These are phyloP conservation scores for Taphrina confusa DNA, from an alignment of 1,139 yeast genomes.

Conservation along the genomic window DNA sequence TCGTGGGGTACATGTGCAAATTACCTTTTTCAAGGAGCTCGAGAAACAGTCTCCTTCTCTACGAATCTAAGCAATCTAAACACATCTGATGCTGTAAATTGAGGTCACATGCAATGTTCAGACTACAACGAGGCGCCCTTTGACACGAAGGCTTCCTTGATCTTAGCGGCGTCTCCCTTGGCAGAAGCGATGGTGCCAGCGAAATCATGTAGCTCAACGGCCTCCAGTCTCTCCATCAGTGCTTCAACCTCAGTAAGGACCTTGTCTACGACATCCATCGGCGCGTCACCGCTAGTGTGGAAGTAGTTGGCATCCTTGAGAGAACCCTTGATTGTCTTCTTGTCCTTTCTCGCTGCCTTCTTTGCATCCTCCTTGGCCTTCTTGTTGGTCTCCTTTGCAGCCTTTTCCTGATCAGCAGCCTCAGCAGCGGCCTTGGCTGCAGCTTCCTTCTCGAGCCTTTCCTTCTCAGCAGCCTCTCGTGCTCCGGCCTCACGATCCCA, in stretches of 20 bases:
- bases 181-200: conserved; percentile 52
- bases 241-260: conserved; percentile 67
- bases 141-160: conserved; percentile 28
- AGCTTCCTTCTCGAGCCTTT: conserved; percentile 80
- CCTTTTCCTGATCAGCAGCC: conserved; percentile 60
- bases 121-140: conserved; percentile 20
- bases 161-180: conserved; percentile 52
- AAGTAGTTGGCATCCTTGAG: conserved; percentile 85
- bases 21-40: no score
- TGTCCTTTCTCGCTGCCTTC: conserved; percentile 95
- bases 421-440: conserved; percentile 79
- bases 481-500: conserved; percentile 99
- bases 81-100: no score
- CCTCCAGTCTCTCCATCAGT: conserved; percentile 77
- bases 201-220: conserved; percentile 51
- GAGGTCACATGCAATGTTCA: neutral
- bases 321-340: conserved; percentile 82
- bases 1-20: no score
- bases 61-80: no score
- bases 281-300: conserved; percentile 65
- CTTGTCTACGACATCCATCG: conserved; percentile 58
- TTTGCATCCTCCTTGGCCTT: conserved; percentile 91
- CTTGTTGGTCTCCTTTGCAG: conserved; percentile 75
- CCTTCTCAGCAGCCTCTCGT: conserved; percentile 89
- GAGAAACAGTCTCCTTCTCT: no score